A percentile compares a stretch with the other conserved stretches of the same genome.
phyloP scores from a whole-genome alignment of 805 yeast genomes.

The Cyberlindnera euphorbiae region DNA sequence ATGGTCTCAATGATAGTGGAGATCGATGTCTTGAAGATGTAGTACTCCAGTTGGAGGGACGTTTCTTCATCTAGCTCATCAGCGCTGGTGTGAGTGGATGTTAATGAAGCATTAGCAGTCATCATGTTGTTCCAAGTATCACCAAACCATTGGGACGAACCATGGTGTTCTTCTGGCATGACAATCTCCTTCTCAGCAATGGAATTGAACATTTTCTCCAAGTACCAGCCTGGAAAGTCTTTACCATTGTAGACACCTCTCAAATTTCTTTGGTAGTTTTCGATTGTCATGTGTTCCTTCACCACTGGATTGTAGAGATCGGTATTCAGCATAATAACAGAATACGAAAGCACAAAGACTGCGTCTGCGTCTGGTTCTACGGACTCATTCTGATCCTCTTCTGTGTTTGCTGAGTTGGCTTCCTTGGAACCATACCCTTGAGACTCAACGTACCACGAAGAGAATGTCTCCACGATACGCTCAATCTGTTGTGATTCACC shows the following conservation, averaged over 20 bases:
- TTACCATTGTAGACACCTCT: slow-evolving; percentile 71
- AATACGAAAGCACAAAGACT: slow-evolving; percentile 83
- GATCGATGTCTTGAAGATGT: slow-evolving; percentile 61
- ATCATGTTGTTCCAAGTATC: slow-evolving; percentile 76
- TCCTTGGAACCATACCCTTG: slow-evolving; percentile 33
- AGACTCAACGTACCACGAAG: slow-evolving; percentile 69
- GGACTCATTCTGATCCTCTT: slow-evolving; percentile 33
- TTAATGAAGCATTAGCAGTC: slow-evolving; percentile 32
- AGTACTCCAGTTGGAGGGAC: slow-evolving; percentile 59
- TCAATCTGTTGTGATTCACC: slow-evolving; percentile 98
- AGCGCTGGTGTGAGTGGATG: slow-evolving; percentile 23
- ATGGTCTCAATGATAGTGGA: slow-evolving; percentile 65
- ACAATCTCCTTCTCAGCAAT: slow-evolving; percentile 85
- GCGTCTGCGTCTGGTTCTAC: slow-evolving; percentile 80
- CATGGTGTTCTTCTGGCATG: slow-evolving; percentile 97
- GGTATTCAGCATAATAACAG: slow-evolving; percentile 91
- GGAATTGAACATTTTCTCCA: slow-evolving; percentile 73
- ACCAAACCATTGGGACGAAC: slow-evolving; percentile 88
- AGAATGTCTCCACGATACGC: slow-evolving; percentile 81
- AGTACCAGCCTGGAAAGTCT: slow-evolving; percentile 83
- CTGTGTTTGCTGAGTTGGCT: slow-evolving; percentile 15
- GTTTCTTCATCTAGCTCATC: slow-evolving; percentile 23
- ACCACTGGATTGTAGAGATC: slow-evolving; percentile 92
- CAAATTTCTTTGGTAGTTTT: slow-evolving; percentile 73
- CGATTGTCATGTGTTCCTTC: slow-evolving; percentile 85